phyloP scores from a whole-genome alignment of 2,329 filamentous ascomycete genomes.

The Penicillium carneum region DNA sequence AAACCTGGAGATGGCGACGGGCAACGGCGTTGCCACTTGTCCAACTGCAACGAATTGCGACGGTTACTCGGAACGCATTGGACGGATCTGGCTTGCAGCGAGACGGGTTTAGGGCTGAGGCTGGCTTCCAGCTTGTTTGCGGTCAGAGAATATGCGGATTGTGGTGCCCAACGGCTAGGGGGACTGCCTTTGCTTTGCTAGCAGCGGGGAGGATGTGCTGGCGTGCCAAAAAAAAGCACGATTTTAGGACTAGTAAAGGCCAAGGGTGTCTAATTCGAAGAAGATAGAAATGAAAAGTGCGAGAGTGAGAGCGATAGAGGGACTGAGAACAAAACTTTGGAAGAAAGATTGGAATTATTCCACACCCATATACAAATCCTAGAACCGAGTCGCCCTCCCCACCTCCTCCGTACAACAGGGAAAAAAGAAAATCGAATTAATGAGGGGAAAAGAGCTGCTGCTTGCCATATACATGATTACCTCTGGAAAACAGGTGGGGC shows the following conservation, averaged over 20 bases:
- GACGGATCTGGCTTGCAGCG: constrained; percentile 26
- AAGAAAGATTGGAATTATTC: constrained; percentile 21
- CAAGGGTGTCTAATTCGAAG: background rate
- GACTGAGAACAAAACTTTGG: background rate
- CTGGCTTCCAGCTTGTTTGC: background rate
- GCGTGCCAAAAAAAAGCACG: constrained; percentile 10
- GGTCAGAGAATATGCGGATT: constrained; percentile 20
- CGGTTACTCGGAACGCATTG: constrained; percentile 33
- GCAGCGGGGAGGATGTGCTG: constrained; percentile 2
- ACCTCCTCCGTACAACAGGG: constrained; percentile 22
- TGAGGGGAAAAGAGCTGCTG: constrained; percentile 24
- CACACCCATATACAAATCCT: constrained; percentile 25
- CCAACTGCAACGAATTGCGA: constrained; percentile 8
- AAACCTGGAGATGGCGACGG: background rate
- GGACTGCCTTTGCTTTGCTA: constrained; percentile 9
- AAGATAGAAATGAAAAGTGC: background rate
- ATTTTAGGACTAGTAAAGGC: background rate
- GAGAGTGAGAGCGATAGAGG: background rate
- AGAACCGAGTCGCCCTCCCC: constrained; percentile 5
- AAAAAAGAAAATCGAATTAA: constrained; percentile 22
- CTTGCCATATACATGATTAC: constrained; percentile 31
- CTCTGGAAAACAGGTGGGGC: constrained; percentile 42
- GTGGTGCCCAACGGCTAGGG: constrained; percentile 31
- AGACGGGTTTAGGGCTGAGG: constrained; percentile 29
- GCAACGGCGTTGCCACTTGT: background rate